These are phyloP conservation scores for Striga hermonthica DNA, from an alignment of 305 asterid species.

Conservation along the genomic window DNA sequence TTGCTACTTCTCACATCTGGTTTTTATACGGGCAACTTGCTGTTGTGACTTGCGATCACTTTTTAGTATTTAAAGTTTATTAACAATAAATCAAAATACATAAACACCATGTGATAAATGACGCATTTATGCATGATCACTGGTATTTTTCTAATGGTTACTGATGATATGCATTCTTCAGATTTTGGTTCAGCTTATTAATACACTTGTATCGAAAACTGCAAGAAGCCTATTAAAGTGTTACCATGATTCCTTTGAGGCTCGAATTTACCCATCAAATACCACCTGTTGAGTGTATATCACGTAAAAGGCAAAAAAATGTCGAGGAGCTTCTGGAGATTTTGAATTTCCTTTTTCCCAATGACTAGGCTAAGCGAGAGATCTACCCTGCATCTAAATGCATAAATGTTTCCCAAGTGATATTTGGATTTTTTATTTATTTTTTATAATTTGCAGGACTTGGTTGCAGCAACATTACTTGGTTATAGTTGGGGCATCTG, in stretches of 20 bases:
- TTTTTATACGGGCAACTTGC: background rate
- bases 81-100: background rate
- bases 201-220: background rate
- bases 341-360: background rate
- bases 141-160: background rate
- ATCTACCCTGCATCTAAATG: background rate
- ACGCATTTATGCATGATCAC: no score
- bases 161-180: background rate
- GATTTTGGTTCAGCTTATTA: background rate
- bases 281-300: background rate
- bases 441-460: no score
- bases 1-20: constrained; percentile 3
- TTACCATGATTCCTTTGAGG: background rate
- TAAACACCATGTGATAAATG: background rate
- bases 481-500: no score
- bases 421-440: background rate
- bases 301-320: background rate
- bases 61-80: background rate
- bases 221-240: background rate
- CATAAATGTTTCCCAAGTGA: background rate
- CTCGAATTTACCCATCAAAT: background rate
- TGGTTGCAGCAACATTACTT: no score
- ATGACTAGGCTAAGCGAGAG: background rate
- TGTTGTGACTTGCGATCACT: background rate
- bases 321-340: background rate